Evolutionary conservation across 164 flowering plant species (phyloP), one percentile per base, ranked within the genome.

Genomic region (Euptelea pleiosperma): DNA sequence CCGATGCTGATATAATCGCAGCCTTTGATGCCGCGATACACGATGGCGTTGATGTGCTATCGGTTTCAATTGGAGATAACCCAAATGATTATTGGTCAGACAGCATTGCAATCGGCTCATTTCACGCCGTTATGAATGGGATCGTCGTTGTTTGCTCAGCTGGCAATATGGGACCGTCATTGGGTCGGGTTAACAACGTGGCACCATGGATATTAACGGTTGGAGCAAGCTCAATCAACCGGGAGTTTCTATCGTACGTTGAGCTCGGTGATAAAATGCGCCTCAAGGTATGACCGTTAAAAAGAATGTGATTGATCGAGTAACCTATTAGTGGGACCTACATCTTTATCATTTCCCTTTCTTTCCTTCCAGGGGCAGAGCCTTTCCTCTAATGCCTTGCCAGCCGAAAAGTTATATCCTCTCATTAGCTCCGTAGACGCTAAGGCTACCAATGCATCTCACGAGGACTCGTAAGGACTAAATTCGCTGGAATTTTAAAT

Each of bases 311-410:
- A n/a, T n/a, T n/a, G n/a, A n/a, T n/a, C n/a, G n/a, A n/a, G n/a
- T n/a, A n/a, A n/a, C n/a, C n/a, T n/a, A n/a, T n/a, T n/a, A n/a
- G n/a, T n/a, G n/a, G n/a, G n/a, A n/a, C n/a, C n/a, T n/a, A n/a
- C n/a, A n/a, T n/a, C n/a, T n/a, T n/a, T n/a, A n/a, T n/a, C n/a
- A n/a, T n/a, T n/a, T n/a, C n/a, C n/a, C n/a, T n/a, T n/a, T n/a
- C n/a, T n/a, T n/a, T n/a, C n/a, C n/a, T n/a, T n/a, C n/a, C 50
- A 79, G 81, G 81, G 81, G 12, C 51, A 68, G 34, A 74, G 79
- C 57, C 70, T 76, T 52, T 74, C 81, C 21, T 2, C 63, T 0
- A 34, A 31, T 15, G 21, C 33, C 11, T 63, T 74, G 47, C 73
- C 77, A 8, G 24, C 18, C 12, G 35, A 52, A 7, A 75, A 73